Evolutionary conservation across 345 rosid species (phyloP).

Genomic region (Eucalyptus rudis): DNA sequence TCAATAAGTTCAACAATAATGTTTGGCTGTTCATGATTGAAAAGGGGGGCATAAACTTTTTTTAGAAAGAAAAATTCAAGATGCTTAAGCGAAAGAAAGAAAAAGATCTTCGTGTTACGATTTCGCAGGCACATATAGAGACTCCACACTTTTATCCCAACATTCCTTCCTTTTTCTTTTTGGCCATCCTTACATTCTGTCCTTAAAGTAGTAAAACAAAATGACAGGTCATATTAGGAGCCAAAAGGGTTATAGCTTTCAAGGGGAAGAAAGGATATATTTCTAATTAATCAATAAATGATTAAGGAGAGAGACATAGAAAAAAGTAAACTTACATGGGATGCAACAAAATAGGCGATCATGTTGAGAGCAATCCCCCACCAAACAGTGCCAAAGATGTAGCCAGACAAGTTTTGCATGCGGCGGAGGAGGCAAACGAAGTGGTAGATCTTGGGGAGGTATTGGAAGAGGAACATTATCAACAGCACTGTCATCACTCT

Average conservation of each 20-base stretch:
- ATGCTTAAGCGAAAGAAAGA: background rate
- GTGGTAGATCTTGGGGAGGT: constrained; percentile 90
- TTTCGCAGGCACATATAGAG: background rate
- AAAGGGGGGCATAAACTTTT: background rate
- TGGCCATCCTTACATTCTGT: background rate
- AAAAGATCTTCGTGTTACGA: background rate
- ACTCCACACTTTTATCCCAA: background rate
- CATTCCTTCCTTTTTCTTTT: background rate
- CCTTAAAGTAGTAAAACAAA: background rate
- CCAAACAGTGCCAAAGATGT: constrained; percentile 94
- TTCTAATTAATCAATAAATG: background rate
- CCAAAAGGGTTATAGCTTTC: background rate
- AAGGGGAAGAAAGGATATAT: background rate
- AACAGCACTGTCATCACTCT: constrained; percentile 53
- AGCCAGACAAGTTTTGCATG: constrained; percentile 82
- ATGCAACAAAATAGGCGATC: constrained; percentile 89
- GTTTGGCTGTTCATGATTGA: background rate
- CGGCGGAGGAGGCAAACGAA: constrained; percentile 78
- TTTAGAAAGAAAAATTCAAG: background rate
- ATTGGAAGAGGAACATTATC: constrained; percentile 71
- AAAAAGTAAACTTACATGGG: constrained; percentile 51
- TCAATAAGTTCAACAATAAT: background rate
- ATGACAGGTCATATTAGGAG: background rate
- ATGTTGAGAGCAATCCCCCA: constrained; percentile 95
- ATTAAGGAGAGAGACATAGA: background rate